Evolutionary conservation across 2,329 filamentous ascomycete genomes (phyloP).

Genomic region (Fusarium dlaminii): DNA sequence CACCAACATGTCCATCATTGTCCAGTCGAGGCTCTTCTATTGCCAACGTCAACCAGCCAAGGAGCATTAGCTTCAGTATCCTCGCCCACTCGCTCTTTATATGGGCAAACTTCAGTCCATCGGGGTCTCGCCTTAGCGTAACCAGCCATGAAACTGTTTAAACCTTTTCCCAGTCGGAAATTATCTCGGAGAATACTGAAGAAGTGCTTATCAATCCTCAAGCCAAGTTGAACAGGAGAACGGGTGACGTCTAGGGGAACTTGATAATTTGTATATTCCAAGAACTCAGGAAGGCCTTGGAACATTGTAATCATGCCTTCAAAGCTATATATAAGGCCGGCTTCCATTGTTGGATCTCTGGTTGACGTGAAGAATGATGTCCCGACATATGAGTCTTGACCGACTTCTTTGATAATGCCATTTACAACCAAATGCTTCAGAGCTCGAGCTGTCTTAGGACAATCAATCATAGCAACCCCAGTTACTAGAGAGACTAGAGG

Average conservation of each 20-base stretch:
- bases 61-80: neutral
- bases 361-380: constrained; percentile 14
- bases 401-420: constrained; percentile 15
- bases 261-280: constrained; percentile 46
- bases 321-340: constrained; percentile 28
- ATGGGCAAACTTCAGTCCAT: constrained; percentile 45
- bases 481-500: neutral
- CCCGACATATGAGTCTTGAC: neutral
- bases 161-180: constrained; percentile 43
- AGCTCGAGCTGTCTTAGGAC: neutral
- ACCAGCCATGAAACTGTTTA: constrained; percentile 50
- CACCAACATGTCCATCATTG: constrained; percentile 36
- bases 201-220: constrained; percentile 42
- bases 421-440: constrained; percentile 20
- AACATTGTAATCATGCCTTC: constrained; percentile 30
- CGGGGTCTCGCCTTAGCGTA: constrained; percentile 46
- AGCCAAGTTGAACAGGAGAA: constrained; percentile 23
- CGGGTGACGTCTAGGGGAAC: constrained; percentile 44
- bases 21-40: constrained; percentile 42
- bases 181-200: constrained; percentile 46
- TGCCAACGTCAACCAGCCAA: constrained; percentile 23
- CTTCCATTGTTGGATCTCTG: constrained; percentile 21
- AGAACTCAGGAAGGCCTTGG: constrained; percentile 46
- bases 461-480: neutral
- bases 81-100: constrained; percentile 7